Evolutionary conservation across 2,329 filamentous ascomycete genomes (phyloP), one percentile per base, ranked within the genome.

Genomic region (Fonsecaea nubica): DNA sequence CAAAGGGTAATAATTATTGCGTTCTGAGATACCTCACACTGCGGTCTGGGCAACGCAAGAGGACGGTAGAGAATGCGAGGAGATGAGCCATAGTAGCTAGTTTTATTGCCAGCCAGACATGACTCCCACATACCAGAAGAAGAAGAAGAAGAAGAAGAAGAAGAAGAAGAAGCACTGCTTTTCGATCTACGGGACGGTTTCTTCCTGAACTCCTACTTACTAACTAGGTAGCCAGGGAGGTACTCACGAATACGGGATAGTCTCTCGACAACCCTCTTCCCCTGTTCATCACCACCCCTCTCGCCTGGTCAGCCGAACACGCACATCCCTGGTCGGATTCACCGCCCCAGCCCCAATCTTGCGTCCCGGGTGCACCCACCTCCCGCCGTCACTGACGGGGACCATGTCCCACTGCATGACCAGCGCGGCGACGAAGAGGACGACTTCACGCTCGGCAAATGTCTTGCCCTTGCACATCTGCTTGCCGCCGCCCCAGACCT

Each of bases 341-440:
- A 82, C 84, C 13, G 86, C 80, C 1, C 80, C 82, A 61, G 79
- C 82, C 5, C 82, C 82, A 69, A 79, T 81, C 71, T 74, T 79
- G 72, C 81, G 80, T 48, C 75, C 77, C 0, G 87, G 87, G 52
- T 88, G 77, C 18, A 78, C 77, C 81, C 86, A 87, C 35, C 62
- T 64, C 0, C 75, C 77, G 6, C 76, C 77, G 15, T 80, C 79
- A 56, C 75, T 75, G 0, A 76, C 79, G 0, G 84, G 79, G 62
- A 83, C 77, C 64, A 88, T 81, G 52, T 88, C 83, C 85, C 86
- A 89, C 71, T 86, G 79, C 5, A 80, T 77, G 21, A 88, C 72
- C 25, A 88, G 80, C 0, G 82, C 80, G 15, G 85, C 85, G 1
- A 81, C 79, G 53, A 86, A 82, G 30, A 81, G 75, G 52, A 88